Evolutionary conservation across 2,329 filamentous ascomycete species (phyloP).

Genomic region (Dissoconium aciculare): DNA sequence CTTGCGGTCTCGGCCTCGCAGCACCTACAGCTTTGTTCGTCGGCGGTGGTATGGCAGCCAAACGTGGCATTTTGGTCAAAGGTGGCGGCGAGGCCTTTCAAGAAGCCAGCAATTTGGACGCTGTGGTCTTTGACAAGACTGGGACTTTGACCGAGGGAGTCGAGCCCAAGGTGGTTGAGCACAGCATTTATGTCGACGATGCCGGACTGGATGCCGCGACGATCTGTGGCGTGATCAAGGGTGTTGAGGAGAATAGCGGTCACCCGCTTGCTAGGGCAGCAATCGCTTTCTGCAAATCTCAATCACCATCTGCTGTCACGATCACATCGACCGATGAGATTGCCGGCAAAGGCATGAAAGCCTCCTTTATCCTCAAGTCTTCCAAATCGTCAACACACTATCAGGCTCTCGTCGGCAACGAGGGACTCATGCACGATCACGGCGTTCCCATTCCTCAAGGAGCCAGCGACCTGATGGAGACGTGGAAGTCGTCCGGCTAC

Average conservation of each 20-base stretch:
- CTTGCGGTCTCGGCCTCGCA: conserved; percentile 71
- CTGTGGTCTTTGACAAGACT: conserved; percentile 79
- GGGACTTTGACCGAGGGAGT: conserved; percentile 63
- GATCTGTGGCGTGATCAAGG: conserved; percentile 42
- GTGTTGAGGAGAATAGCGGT: conserved; percentile 55
- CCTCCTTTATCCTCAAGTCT: conserved; percentile 20
- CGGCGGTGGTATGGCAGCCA: conserved; percentile 63
- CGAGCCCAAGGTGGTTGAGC: conserved; percentile 52
- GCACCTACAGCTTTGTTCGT: conserved; percentile 75
- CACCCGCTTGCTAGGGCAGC: conserved; percentile 63
- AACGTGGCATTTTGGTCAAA: conserved; percentile 66
- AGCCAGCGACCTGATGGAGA: conserved; percentile 15
- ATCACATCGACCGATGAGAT: conserved; percentile 41
- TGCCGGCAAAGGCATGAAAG: conserved; percentile 56
- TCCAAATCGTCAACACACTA: conserved; percentile 10
- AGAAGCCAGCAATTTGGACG: conserved; percentile 62
- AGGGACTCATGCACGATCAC: conserved; percentile 44
- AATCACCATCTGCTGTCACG: conserved; percentile 16
- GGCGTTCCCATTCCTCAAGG: conserved; percentile 19
- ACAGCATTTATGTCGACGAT: conserved; percentile 24
- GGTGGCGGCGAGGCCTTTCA: conserved; percentile 77
- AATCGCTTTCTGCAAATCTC: conserved; percentile 43
- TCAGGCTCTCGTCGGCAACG: conserved; percentile 56
- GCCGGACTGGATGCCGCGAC: conserved; percentile 10
- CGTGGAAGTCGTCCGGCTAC: conserved; percentile 29